Evolutionary conservation across 1,139 yeast species (phyloP).

Genomic region (Blastobotrys petasosporus): DNA sequence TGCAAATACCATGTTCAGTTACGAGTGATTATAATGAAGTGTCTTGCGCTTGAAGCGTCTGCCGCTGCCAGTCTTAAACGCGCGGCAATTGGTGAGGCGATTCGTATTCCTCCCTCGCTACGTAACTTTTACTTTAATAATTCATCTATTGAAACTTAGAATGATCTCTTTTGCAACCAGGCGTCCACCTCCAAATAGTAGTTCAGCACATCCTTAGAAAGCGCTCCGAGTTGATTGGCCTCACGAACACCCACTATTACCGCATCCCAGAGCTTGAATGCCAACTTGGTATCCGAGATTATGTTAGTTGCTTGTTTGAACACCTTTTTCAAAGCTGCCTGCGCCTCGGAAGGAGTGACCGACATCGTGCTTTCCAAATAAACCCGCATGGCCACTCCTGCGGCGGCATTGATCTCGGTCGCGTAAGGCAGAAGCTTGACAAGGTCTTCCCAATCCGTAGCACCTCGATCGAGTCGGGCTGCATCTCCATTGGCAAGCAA

Average conservation of each 20-base stretch:
- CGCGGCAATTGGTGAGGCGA: no score
- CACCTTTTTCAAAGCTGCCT: constrained; percentile 18
- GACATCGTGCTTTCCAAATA: constrained; percentile 32
- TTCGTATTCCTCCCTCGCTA: no score
- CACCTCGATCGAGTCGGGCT: constrained; percentile 35
- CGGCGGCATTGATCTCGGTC: constrained; percentile 38
- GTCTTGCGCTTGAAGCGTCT: no score
- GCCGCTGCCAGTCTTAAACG: no score
- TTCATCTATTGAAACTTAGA: not conserved
- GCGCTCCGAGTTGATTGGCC: constrained; percentile 35
- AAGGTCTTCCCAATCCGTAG: constrained; percentile 53
- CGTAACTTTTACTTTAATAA: no score
- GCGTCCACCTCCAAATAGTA: constrained; percentile 40
- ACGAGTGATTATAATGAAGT: no score
- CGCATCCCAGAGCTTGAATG: constrained; percentile 39
- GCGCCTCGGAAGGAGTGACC: constrained; percentile 18
- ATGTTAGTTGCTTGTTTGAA: constrained; percentile 33
- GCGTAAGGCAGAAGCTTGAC: constrained; percentile 59
- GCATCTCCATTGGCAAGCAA: constrained; percentile 52
- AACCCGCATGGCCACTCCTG: constrained; percentile 37
- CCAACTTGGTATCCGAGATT: constrained; percentile 40
- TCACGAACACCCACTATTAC: constrained; percentile 28
- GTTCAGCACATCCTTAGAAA: constrained; percentile 33
- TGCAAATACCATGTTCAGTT: no score
- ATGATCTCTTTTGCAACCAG: constrained; percentile 32